Conservation (phyloP, 1,139 yeast species). For the Sugiyamaella paludigena region DNA sequence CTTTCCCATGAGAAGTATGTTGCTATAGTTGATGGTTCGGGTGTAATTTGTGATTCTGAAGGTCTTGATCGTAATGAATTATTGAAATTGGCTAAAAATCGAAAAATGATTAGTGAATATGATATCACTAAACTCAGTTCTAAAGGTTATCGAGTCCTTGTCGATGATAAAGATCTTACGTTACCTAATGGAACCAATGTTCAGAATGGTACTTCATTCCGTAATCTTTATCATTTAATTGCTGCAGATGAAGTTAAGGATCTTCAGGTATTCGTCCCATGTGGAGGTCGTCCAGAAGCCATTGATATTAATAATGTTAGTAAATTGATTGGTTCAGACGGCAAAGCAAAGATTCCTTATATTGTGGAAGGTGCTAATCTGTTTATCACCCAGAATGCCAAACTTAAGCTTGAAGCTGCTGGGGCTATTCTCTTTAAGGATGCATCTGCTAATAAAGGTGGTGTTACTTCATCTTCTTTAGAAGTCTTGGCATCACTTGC, state of each 20-base stretch:
- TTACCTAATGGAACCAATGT: slow-evolving; percentile 76
- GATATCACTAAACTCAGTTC: slow-evolving; percentile 65
- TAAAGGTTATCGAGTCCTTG: slow-evolving; percentile 77
- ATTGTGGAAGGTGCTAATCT: slow-evolving; percentile 97
- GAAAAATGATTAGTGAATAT: slow-evolving; percentile 72
- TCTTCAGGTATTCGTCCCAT: slow-evolving; percentile 83
- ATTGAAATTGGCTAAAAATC: slow-evolving; percentile 68
- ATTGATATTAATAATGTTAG: slow-evolving; percentile 83
- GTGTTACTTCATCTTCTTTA: slow-evolving; percentile 94
- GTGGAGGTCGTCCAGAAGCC: slow-evolving; percentile 99
- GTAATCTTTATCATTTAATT: slow-evolving; percentile 85
- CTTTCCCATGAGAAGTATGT: slow-evolving; percentile 82
- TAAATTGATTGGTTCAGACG: slow-evolving; percentile 72
- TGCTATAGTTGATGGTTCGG: slow-evolving; percentile 93
- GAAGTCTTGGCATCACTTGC: slow-evolving; percentile 95
- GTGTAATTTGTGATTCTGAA: slow-evolving; percentile 87
- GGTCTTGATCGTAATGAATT: slow-evolving; percentile 84
- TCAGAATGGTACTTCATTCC: slow-evolving; percentile 84
- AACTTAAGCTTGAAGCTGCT: slow-evolving; percentile 77
- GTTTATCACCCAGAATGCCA: slow-evolving; percentile 92
- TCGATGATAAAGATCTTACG: slow-evolving; percentile 77
- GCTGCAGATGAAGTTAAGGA: slow-evolving; percentile 55
- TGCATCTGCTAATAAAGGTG: slow-evolving; percentile 97
- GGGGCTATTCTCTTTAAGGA: slow-evolving; percentile 89
- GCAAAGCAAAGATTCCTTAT: slow-evolving; percentile 76